Conservation (phyloP, 257 asterid species). For the Solanum piurae region DNA sequence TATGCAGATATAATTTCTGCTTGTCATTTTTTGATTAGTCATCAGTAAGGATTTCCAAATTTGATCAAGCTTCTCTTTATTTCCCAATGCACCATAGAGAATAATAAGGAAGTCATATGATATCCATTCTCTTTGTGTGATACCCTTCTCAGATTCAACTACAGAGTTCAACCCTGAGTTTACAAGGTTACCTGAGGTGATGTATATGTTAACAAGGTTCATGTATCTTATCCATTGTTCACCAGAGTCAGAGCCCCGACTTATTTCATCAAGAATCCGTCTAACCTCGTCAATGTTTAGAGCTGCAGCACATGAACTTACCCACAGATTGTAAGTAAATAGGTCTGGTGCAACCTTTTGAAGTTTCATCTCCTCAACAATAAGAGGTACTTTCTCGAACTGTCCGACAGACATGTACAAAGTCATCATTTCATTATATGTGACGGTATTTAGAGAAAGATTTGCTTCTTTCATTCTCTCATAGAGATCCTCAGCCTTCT, state of each 20-base stretch:
- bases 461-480: slow-evolving; percentile 47
- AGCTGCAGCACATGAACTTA: slow-evolving; percentile 79
- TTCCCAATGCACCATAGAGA: slow-evolving; percentile 61
- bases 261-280: slow-evolving; percentile 58
- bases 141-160: slow-evolving; percentile 57
- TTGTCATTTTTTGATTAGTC: slow-evolving; percentile 71
- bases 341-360: slow-evolving; percentile 53
- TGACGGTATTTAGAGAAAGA: slow-evolving; percentile 52
- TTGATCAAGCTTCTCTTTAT: slow-evolving; percentile 62
- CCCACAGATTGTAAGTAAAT: slow-evolving; percentile 72
- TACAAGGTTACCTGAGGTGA: slow-evolving; percentile 40
- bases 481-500: slow-evolving; percentile 64
- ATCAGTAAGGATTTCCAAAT: slow-evolving; percentile 66
- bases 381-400: slow-evolving; percentile 54
- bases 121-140: slow-evolving; percentile 73
- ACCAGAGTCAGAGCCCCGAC: slow-evolving; percentile 26
- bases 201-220: slow-evolving; percentile 55
- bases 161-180: slow-evolving; percentile 36
- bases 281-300: slow-evolving; percentile 53
- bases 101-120: slow-evolving; percentile 74
- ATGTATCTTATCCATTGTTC: slow-evolving; percentile 60
- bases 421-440: slow-evolving; percentile 91
- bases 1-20: slow-evolving; percentile 51
- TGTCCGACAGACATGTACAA: slow-evolving; percentile 76
- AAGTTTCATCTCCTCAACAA: slow-evolving; percentile 54